A percentile compares a stretch with the other conserved stretches of the same genome.
Conservation (phyloP, 2,329 filamentous ascomycete genomes). For the Paracamarosporium sp. region DNA sequence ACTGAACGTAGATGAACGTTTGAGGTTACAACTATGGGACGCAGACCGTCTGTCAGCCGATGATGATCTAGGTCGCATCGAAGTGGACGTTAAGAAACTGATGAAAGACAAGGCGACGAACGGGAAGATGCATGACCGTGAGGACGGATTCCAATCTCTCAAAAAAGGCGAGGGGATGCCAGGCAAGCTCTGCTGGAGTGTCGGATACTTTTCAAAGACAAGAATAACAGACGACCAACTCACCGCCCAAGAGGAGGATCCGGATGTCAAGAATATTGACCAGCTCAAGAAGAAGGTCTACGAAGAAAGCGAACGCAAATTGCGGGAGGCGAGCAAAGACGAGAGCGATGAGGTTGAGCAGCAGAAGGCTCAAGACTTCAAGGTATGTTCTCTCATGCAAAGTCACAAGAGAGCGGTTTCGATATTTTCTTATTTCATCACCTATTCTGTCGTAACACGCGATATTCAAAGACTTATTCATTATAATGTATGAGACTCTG, state of each 20-base stretch:
- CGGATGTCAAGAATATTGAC: constrained; percentile 63
- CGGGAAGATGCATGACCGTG: constrained; percentile 67
- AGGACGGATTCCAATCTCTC: constrained; percentile 70
- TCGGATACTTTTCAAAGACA: constrained; percentile 75
- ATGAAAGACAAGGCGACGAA: constrained; percentile 67
- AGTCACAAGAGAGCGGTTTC: background rate
- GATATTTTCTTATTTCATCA: too few species aligned
- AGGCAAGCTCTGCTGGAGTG: constrained; percentile 71
- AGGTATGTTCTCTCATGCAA: constrained; percentile 39
- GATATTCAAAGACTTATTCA: too few species aligned
- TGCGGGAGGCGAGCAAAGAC: constrained; percentile 68
- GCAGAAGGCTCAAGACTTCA: constrained; percentile 71
- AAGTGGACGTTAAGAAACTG: constrained; percentile 69
- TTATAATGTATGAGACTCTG: too few species aligned
- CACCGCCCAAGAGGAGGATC: constrained; percentile 65
- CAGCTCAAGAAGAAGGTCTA: constrained; percentile 66
- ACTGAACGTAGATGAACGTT: constrained; percentile 72
- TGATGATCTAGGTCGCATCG: constrained; percentile 76
- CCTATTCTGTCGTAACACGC: too few species aligned
- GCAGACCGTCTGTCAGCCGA: constrained; percentile 75
- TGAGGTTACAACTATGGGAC: constrained; percentile 77
- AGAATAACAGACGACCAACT: constrained; percentile 69
- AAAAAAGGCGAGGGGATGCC: constrained; percentile 73
- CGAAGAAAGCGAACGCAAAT: constrained; percentile 63
- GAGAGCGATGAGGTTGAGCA: constrained; percentile 70